A percentile compares a stretch with the other conserved stretches of the same genome.
Conservation (phyloP, 371 early-diverging fungal species). For the Actinomortierella wolfii region DNA sequence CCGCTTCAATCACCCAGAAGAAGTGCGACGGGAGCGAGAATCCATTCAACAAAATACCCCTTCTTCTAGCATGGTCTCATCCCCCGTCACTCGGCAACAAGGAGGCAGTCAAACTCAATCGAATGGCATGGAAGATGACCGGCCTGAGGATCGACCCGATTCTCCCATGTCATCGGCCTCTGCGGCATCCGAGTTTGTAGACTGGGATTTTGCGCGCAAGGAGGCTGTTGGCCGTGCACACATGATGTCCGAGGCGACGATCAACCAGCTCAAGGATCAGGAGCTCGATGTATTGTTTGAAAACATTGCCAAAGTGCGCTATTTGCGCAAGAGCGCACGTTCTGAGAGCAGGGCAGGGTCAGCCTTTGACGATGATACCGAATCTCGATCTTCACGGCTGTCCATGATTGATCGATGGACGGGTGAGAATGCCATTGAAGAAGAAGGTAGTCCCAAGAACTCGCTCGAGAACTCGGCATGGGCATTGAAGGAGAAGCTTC, state of each 20-base stretch:
- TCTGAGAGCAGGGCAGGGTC: slow-evolving; percentile 59
- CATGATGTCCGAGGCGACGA: slow-evolving; percentile 47
- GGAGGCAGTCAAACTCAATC: slow-evolving; percentile 5
- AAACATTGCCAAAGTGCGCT: slow-evolving; percentile 59
- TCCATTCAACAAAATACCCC: slow-evolving; percentile 22
- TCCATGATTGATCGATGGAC: slow-evolving; percentile 29
- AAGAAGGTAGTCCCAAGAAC: slow-evolving; percentile 24
- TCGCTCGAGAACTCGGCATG: slow-evolving; percentile 27
- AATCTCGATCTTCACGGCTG: slow-evolving; percentile 47
- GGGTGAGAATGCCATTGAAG: slow-evolving; percentile 18
- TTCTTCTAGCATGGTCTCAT: slow-evolving; percentile 6
- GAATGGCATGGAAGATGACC: slow-evolving; percentile 40
- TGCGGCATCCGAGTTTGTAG: slow-evolving; percentile 64
- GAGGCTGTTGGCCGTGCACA: slow-evolving; percentile 65
- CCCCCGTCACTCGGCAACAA: slow-evolving; percentile 10
- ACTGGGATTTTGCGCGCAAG: slow-evolving; percentile 80
- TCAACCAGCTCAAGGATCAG: slow-evolving; percentile 60
- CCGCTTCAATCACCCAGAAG: slow-evolving; percentile 86
- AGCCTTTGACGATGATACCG: slow-evolving; percentile 57
- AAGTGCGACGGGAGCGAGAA: slow-evolving; percentile 76
- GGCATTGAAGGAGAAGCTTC: slow-evolving; percentile 57
- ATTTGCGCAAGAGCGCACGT: slow-evolving; percentile 51
- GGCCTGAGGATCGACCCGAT: slow-evolving; percentile 53
- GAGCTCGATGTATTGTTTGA: slow-evolving; percentile 65
- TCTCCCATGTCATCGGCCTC: slow-evolving; percentile 63